Conservation (phyloP, 2,329 filamentous ascomycete species). For the Epichloe typhina region DNA sequence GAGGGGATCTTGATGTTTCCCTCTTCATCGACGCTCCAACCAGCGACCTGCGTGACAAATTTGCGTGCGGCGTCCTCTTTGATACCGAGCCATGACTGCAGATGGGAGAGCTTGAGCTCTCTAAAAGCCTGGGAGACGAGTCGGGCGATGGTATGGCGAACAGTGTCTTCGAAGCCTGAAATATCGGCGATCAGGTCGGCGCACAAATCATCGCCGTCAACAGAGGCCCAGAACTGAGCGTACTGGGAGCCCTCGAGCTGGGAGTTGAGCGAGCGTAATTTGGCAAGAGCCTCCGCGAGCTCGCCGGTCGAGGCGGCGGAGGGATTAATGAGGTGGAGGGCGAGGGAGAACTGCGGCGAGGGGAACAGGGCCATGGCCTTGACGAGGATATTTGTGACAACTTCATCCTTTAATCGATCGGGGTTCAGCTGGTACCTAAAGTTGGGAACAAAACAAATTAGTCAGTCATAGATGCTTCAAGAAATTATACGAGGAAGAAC, state of each 20-base stretch:
- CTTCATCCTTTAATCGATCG: conserved; percentile 90
- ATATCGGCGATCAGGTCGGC: conserved; percentile 93
- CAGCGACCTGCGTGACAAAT: conserved; percentile 74
- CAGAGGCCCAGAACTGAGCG: conserved; percentile 78
- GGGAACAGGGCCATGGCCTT: conserved; percentile 97
- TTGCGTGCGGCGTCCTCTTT: conserved; percentile 55
- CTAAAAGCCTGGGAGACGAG: conserved; percentile 73
- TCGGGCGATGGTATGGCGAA: conserved; percentile 79
- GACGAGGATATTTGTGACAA: conserved; percentile 97
- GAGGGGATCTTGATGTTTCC: conserved; percentile 62
- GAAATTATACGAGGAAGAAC: not conserved
- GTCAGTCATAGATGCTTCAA: conserved; percentile 1
- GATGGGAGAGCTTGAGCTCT: conserved; percentile 52
- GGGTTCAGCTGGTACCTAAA: conserved; percentile 98
- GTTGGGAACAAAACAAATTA: not conserved
- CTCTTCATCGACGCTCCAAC: conserved; percentile 65
- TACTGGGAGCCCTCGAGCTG: conserved; percentile 88
- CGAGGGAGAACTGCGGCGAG: conserved; percentile 85
- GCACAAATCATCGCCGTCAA: conserved; percentile 90
- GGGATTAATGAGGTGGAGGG: conserved; percentile 84
- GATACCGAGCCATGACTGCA: conserved; percentile 67
- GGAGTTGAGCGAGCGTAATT: conserved; percentile 71
- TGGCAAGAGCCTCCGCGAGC: conserved; percentile 80
- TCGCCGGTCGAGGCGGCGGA: conserved; percentile 53
- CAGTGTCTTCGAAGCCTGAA: conserved; percentile 83